phyloP scores from a whole-genome alignment of 331 rosid genomes.

The Quercus tomentella region DNA sequence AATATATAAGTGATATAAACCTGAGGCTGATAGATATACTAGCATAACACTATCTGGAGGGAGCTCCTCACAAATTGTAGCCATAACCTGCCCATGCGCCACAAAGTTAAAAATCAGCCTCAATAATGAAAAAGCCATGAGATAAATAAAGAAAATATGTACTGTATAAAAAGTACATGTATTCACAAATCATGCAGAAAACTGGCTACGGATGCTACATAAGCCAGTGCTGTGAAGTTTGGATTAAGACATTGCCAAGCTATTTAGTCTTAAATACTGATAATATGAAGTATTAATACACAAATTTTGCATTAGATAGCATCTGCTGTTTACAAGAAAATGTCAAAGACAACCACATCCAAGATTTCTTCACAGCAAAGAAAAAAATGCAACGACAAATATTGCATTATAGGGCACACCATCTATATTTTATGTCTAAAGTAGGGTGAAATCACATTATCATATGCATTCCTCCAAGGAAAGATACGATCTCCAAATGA shows the following conservation, averaged over 20 bases:
- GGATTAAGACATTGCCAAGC: background rate
- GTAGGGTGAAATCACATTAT: background rate
- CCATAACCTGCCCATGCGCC: constrained; percentile 70
- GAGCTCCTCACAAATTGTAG: constrained; percentile 94
- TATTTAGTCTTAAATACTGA: background rate
- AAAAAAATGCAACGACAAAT: background rate
- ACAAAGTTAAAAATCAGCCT: constrained; percentile 25
- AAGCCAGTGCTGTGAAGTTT: background rate
- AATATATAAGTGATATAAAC: constrained; percentile 37
- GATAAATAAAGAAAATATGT: background rate
- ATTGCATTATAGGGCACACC: background rate
- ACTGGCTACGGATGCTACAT: background rate
- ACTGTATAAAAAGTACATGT: too few relatives aligned
- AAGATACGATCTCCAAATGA: background rate
- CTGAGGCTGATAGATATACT: constrained; percentile 89
- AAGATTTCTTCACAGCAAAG: background rate
- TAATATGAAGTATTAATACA: background rate
- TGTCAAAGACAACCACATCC: background rate
- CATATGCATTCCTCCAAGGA: background rate
- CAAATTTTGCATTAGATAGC: background rate
- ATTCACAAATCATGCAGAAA: background rate
- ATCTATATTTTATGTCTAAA: background rate
- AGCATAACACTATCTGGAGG: constrained; percentile 81
- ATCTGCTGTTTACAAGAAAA: background rate
- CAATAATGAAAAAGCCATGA: background rate